phyloP scores from a whole-genome alignment of 768 basidiomycete species.

The Leucocoprinus birnbaumii region DNA sequence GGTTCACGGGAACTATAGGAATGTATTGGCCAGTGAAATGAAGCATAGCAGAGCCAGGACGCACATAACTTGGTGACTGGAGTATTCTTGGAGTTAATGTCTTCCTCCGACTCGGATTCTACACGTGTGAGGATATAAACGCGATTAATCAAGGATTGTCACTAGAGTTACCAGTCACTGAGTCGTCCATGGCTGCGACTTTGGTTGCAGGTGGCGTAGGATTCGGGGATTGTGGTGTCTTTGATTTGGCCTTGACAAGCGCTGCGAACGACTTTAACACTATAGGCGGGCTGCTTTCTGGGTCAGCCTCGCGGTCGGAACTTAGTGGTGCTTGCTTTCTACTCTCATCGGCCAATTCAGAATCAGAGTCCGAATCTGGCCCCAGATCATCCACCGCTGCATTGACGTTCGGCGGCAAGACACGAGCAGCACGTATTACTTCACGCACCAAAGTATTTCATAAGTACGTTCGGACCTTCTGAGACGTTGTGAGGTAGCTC shows the following conservation, averaged over 20 bases:
- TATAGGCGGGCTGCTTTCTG: neutral
- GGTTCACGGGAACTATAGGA: constrained; percentile 1
- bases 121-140: neutral
- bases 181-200: neutral
- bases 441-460: constrained; percentile 8
- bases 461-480: constrained; percentile 4
- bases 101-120: constrained; percentile 14
- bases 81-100: neutral
- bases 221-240: neutral
- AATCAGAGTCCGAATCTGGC: constrained; percentile 8
- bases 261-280: constrained; percentile 6
- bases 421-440: neutral
- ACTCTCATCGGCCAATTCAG: neutral
- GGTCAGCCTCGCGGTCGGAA: constrained; percentile 5
- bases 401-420: neutral
- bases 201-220: neutral
- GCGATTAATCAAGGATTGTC: neutral
- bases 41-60: neutral
- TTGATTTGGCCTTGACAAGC: neutral
- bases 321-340: neutral
- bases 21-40: constrained; percentile 6
- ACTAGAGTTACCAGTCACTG: constrained; percentile 4
- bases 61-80: neutral
- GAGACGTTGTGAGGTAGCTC: neutral
- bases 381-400: neutral